Percentiles rank a stretch among this genome's conserved stretches.
Conservation (phyloP, 2,329 filamentous ascomycete genomes). For the Fusarium albidum region DNA sequence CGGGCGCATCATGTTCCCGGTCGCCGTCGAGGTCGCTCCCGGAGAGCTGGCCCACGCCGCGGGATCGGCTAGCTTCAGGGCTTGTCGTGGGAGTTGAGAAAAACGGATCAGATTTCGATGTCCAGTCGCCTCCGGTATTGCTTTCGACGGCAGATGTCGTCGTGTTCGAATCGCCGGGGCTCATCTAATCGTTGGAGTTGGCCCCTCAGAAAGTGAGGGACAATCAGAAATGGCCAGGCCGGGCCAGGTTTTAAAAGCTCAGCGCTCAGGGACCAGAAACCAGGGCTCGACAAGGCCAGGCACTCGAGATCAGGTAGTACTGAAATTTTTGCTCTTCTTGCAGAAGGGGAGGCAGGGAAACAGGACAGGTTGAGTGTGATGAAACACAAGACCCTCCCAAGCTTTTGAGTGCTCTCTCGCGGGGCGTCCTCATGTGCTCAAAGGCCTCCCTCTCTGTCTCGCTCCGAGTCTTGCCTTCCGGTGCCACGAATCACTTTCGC, state of each 20-base stretch:
- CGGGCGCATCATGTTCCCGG: slow-evolving; percentile 40
- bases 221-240: slow-evolving; percentile 24
- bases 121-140: slow-evolving; percentile 11
- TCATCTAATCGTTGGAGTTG: slow-evolving; percentile 38
- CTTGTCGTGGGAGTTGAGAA: slow-evolving; percentile 20
- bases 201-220: slow-evolving; percentile 30
- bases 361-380: slow-evolving; percentile 32
- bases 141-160: slow-evolving; percentile 37
- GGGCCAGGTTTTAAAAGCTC: slow-evolving; percentile 26
- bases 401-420: slow-evolving; percentile 13
- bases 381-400: slow-evolving; percentile 13
- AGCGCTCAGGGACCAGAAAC: slow-evolving; percentile 21
- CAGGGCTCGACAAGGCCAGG: slow-evolving; percentile 20
- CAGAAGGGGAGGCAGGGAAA: slow-evolving; percentile 10
- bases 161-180: slow-evolving; percentile 30
- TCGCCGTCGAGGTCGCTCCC: slow-evolving; percentile 30
- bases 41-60: slow-evolving; percentile 27
- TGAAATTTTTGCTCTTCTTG: slow-evolving; percentile 8
- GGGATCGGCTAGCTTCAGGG: slow-evolving; percentile 26
- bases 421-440: slow-evolving; percentile 27
- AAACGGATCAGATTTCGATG: slow-evolving; percentile 23
- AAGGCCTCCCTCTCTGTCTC: slow-evolving; percentile 23
- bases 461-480: slow-evolving; percentile 27
- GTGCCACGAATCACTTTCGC: slow-evolving; percentile 33
- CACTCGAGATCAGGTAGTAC: slow-evolving; percentile 23